Base-by-base conservation (phyloP, 1,284 basidiomycete species). In the Boletus sp. region DNA sequence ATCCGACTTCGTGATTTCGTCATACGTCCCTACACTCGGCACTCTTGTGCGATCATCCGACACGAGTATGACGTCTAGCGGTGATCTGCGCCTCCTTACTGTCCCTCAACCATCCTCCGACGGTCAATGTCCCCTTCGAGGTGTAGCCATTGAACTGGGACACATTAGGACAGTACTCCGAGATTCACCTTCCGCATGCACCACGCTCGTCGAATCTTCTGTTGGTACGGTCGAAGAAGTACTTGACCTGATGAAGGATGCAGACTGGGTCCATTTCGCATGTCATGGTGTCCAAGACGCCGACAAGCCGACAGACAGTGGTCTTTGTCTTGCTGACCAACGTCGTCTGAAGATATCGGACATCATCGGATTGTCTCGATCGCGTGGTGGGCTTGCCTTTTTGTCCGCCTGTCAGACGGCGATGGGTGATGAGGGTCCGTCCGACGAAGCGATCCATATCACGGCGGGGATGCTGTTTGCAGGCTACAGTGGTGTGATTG, bases 361-460 rank as follows among this genome's bases (percentile, higher is more conserved):
- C 37, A 55, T 56, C 1, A 14, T 54, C 14, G 6, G 33, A 3
- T 25, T 64, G 17, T 56, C 61, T 1, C 51, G 53, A n/a, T 50
- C 60, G 2, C 53, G 37, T 4, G 40, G 53, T 11, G 60, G 56
- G 31, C 56, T 63, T 19, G 56, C 56, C 4, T 58, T 63, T 35
- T 46, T 64, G 27, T 63, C 53, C 2, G 62, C 60, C 2, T 53
- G 62, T 48, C 61, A 61, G 48, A 63, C 60, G 8, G 59, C 59
- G 7, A 61, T n/a, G 51, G 61, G 59, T 7, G 48, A 54, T 17
- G 23, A 33, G 52, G 19, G 14, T 6, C 40, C 53, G 5, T 46
- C 59, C 2, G 61, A 62, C 23, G 54, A 62, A 11, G 59, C 59
- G 6, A 28, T 62, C 35, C 54, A 62, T 13, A n/a, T 62, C 23